Evolutionary conservation across 129 eudicot species (phyloP).

Genomic region (Rutidosis leptorrhynchoides): DNA sequence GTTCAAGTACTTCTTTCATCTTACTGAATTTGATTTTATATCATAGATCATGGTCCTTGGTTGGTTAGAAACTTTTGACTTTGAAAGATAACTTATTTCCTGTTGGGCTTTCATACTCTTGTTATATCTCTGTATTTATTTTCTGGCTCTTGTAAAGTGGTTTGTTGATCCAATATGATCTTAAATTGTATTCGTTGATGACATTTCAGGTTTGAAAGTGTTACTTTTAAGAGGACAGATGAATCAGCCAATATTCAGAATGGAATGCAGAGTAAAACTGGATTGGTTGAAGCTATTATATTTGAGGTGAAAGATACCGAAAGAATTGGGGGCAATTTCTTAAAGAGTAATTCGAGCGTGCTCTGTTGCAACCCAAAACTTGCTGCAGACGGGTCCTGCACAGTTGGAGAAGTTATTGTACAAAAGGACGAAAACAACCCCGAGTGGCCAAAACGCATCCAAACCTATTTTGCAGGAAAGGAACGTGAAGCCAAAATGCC

Average conservation of each 20-base stretch:
- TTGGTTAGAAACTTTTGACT: not conserved
- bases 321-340: conserved; percentile 57
- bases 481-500: conserved; percentile 45
- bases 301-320: conserved; percentile 62
- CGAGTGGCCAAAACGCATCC: conserved; percentile 59
- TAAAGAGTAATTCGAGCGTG: conserved; percentile 36
- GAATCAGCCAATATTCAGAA: conserved; percentile 53
- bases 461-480: conserved; percentile 56
- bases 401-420: conserved; percentile 61
- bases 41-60: no score
- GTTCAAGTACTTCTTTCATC: not conserved
- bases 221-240: conserved; percentile 49
- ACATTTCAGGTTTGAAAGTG: conserved; percentile 56
- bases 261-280: conserved; percentile 57
- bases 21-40: not conserved
- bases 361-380: conserved; percentile 64
- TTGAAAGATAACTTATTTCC: not conserved
- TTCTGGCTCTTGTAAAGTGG: not conserved
- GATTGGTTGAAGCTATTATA: conserved; percentile 57
- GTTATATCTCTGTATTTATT: not conserved
- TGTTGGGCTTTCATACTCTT: not conserved
- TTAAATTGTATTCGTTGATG: conserved; percentile 4
- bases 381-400: conserved; percentile 48
- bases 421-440: conserved; percentile 45
- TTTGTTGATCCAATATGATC: not conserved